A percentile compares a stretch with the other conserved stretches of the same genome.
phyloP scores from a whole-genome alignment of 176 grass and related monocot genomes.

The Cymbopogon citratus region DNA sequence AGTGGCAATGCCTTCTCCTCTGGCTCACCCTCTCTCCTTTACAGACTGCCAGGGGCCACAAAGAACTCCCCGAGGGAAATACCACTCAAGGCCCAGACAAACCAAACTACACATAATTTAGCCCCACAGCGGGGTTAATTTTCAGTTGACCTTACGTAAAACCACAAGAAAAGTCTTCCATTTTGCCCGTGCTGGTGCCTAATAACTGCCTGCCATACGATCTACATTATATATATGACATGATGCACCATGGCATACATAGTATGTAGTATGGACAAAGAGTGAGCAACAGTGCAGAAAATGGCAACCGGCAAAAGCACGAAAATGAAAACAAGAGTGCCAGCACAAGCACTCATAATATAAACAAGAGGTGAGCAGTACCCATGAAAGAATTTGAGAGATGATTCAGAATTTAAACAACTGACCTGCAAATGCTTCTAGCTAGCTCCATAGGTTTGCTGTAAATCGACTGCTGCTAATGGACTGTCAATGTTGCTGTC shows the following conservation, averaged over 20 bases:
- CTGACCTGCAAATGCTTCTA: constrained; percentile 56
- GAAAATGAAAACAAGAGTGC: constrained; percentile 30
- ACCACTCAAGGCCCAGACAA: constrained; percentile 51
- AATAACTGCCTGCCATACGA: neutral
- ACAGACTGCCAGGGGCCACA: constrained; percentile 56
- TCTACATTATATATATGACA: constrained; percentile 14
- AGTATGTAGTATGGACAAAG: constrained; percentile 1
- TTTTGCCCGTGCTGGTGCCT: neutral
- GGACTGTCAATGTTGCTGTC: neutral
- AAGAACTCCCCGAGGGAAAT: constrained; percentile 64
- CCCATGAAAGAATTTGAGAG: neutral
- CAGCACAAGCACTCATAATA: neutral
- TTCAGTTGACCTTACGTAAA: constrained; percentile 25
- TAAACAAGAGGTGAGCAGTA: constrained; percentile 18
- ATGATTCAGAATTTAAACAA: constrained; percentile 35
- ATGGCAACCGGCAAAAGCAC: neutral
- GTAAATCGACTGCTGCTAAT: neutral
- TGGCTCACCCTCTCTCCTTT: constrained; percentile 36
- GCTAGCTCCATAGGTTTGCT: constrained; percentile 6
- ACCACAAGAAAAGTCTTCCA: neutral
- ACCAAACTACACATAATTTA: constrained; percentile 40
- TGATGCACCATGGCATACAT: constrained; percentile 13
- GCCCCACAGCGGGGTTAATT: constrained; percentile 39
- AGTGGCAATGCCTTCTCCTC: constrained; percentile 26
- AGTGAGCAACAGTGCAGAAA: constrained; percentile 10